These are phyloP conservation scores for Rhodamnia rubescens DNA, from an alignment of 345 rosid species.

Conservation along the genomic window DNA sequence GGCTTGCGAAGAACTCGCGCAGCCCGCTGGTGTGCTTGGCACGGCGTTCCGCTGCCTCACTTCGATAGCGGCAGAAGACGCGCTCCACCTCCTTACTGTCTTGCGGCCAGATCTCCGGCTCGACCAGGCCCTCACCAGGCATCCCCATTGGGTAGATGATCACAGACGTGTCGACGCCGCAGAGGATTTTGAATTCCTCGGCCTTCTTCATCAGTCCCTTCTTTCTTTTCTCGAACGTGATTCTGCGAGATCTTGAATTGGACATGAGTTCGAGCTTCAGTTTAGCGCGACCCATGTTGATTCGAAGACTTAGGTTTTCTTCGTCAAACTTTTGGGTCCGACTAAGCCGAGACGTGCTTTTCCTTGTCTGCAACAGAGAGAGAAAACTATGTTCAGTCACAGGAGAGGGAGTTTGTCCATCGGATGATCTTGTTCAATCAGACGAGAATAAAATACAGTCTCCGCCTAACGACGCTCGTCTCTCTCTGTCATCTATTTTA, in stretches of 20 bases:
- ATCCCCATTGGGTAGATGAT: background rate
- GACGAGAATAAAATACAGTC: background rate
- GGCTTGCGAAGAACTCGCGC: background rate
- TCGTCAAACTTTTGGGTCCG: background rate
- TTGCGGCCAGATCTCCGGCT: background rate
- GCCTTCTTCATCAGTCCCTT: background rate
- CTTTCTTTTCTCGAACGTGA: background rate
- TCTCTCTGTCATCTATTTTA: background rate
- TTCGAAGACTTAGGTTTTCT: background rate
- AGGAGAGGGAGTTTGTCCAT: background rate
- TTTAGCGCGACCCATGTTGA: background rate
- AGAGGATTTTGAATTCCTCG: background rate
- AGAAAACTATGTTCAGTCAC: background rate
- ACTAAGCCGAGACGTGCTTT: background rate
- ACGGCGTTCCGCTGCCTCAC: background rate
- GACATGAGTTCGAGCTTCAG: background rate
- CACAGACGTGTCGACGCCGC: background rate
- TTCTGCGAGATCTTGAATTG: background rate
- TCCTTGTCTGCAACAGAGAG: background rate
- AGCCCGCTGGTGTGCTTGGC: background rate
- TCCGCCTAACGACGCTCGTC: background rate
- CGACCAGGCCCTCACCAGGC: background rate
- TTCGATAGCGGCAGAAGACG: background rate
- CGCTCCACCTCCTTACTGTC: background rate
- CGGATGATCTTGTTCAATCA: background rate